Evolutionary conservation across 768 basidiomycete species (phyloP).

Genomic region (Asterophora lycoperdoides): DNA sequence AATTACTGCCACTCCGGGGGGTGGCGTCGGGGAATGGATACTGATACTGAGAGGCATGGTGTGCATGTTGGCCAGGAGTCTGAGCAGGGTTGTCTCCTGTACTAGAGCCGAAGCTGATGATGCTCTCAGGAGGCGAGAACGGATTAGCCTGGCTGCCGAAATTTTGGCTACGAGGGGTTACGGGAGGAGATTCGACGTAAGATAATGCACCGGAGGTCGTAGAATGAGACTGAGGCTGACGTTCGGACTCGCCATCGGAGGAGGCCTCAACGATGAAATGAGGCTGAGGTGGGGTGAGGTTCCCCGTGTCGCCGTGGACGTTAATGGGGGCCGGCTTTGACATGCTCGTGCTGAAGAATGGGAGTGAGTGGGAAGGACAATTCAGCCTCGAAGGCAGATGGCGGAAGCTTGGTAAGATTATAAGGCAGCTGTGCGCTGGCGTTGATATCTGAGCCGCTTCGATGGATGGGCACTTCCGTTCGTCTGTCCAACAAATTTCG

Average conservation of each 20-base stretch:
- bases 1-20: slow-evolving; percentile 35
- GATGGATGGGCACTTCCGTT: slow-evolving; percentile 19
- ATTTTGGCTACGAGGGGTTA: slow-evolving; percentile 37
- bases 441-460: slow-evolving; percentile 20
- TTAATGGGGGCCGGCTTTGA: slow-evolving; percentile 17
- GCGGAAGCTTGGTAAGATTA: slow-evolving; percentile 25
- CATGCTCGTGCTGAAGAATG: slow-evolving; percentile 11
- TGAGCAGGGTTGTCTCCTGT: slow-evolving; percentile 26
- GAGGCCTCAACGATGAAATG: slow-evolving; percentile 27
- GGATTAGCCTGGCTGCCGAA: slow-evolving; percentile 37
- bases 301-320: slow-evolving; percentile 23
- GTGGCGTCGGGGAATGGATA: slow-evolving; percentile 33
- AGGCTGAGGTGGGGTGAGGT: slow-evolving; percentile 29
- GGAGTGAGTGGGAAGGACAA: slow-evolving; percentile 7
- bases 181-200: slow-evolving; percentile 33
- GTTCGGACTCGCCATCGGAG: slow-evolving; percentile 28
- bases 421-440: slow-evolving; percentile 24
- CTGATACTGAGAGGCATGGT: slow-evolving; percentile 16
- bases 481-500: slow-evolving; percentile 26
- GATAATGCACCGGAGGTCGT: slow-evolving; percentile 29
- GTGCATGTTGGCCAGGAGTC: slow-evolving; percentile 20
- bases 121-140: slow-evolving; percentile 50
- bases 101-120: slow-evolving; percentile 38
- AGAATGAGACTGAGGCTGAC: slow-evolving; percentile 26
- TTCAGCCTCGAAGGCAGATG: slow-evolving; percentile 11